Conservation (phyloP, 2,329 filamentous ascomycete species). For the Pseudocercospora pini-densiflorae region DNA sequence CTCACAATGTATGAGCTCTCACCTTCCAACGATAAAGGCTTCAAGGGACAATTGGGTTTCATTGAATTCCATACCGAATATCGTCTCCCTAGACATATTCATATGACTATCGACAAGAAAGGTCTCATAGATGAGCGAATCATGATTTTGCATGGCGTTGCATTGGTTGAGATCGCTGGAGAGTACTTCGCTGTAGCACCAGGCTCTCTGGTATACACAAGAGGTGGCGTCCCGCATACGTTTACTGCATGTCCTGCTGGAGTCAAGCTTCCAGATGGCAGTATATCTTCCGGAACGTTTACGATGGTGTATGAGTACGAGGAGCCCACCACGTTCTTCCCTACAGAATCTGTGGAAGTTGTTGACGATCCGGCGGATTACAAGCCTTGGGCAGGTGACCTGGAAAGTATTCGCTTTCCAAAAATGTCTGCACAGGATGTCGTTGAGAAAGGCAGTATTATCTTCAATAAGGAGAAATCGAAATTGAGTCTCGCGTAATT, state of each 20-base stretch:
- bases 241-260: slow-evolving; percentile 32
- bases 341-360: slow-evolving; percentile 24
- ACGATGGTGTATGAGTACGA: slow-evolving; percentile 35
- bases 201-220: slow-evolving; percentile 28
- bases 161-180: slow-evolving; percentile 28
- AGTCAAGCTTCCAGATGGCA: slow-evolving; percentile 30
- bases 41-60: slow-evolving; percentile 27
- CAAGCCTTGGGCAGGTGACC: slow-evolving; percentile 24
- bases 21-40: slow-evolving; percentile 27
- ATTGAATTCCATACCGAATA: slow-evolving; percentile 29
- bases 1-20: slow-evolving; percentile 31
- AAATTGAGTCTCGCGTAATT: slow-evolving; percentile 17
- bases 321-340: slow-evolving; percentile 30
- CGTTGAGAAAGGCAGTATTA: slow-evolving; percentile 23
- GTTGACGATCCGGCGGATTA: slow-evolving; percentile 21
- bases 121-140: slow-evolving; percentile 29
- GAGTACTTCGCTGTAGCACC: slow-evolving; percentile 27
- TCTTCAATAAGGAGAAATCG: slow-evolving; percentile 21
- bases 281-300: slow-evolving; percentile 26
- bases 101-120: slow-evolving; percentile 27
- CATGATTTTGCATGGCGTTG: slow-evolving; percentile 30
- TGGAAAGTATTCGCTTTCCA: slow-evolving; percentile 30
- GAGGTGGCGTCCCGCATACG: slow-evolving; percentile 31
- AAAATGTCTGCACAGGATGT: slow-evolving; percentile 24
- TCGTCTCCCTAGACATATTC: slow-evolving; percentile 31